A percentile compares a stretch with the other conserved stretches of the same genome.
Evolutionary conservation across 2,329 filamentous ascomycete genomes (phyloP).

Genomic region (Penicillium glabrum): DNA sequence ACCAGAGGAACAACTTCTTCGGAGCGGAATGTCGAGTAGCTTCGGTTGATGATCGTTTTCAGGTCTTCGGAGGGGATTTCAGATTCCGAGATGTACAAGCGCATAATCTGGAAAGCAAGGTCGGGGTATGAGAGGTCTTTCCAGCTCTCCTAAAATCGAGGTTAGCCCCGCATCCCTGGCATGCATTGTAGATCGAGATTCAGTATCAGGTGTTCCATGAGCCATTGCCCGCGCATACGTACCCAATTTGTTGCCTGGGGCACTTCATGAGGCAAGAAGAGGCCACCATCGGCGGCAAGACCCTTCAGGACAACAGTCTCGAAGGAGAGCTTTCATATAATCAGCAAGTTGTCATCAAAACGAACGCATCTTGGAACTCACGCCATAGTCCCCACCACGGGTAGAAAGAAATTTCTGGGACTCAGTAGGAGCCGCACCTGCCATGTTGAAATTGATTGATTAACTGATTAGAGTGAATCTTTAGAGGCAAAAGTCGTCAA

Average conservation of each 20-base stretch:
- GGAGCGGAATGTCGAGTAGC: conserved; percentile 85
- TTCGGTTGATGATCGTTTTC: conserved; percentile 76
- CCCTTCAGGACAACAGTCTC: conserved; percentile 90
- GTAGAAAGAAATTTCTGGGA: conserved; percentile 36
- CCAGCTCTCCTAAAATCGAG: conserved; percentile 15
- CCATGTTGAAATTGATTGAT: not conserved
- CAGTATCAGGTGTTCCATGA: conserved; percentile 16
- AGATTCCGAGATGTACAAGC: conserved; percentile 77
- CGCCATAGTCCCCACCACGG: conserved; percentile 32
- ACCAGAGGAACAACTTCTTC: conserved; percentile 76
- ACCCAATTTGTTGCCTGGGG: conserved; percentile 8
- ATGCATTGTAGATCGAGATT: not conserved
- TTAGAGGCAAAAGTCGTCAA: not conserved
- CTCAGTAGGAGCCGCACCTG: conserved; percentile 26
- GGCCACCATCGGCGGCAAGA: conserved; percentile 79
- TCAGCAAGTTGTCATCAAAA: not conserved
- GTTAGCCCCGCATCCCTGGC: not conserved
- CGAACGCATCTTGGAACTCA: conserved; percentile 14
- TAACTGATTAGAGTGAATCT: not conserved
- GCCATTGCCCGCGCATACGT: conserved; percentile 13
- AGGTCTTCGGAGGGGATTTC: conserved; percentile 83
- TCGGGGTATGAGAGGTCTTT: conserved; percentile 16
- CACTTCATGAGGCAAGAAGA: conserved; percentile 74
- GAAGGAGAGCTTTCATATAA: conserved; percentile 50
- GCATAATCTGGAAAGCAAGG: conserved; percentile 72